Evolutionary conservation across 768 basidiomycete genomes (phyloP).

Genomic region (Cytidiella melzeri): DNA sequence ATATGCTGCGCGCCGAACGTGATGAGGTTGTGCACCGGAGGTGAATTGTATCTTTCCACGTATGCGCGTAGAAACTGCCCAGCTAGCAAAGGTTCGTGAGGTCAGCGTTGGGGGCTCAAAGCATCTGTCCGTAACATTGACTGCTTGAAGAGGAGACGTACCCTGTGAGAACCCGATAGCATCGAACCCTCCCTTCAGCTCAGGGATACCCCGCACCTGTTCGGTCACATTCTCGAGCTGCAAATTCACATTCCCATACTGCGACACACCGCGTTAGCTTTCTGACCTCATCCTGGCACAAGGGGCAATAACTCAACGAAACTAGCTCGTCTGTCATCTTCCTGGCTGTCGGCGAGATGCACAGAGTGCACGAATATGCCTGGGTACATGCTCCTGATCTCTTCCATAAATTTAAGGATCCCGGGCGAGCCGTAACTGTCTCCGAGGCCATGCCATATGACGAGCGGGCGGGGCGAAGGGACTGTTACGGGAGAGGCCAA

Average conservation of each 20-base stretch:
- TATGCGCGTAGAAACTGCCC: constrained; percentile 88
- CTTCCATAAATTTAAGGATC: constrained; percentile 56
- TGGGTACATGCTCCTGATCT: constrained; percentile 58
- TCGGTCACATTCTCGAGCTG: constrained; percentile 61
- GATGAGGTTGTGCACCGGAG: constrained; percentile 73
- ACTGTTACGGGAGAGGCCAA: not conserved
- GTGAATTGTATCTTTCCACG: constrained; percentile 67
- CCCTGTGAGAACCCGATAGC: constrained; percentile 89
- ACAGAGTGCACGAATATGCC: constrained; percentile 76
- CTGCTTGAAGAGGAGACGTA: constrained; percentile 6
- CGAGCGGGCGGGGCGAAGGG: constrained; percentile 41
- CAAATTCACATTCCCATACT: constrained; percentile 77
- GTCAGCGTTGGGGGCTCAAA: not conserved
- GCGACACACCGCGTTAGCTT: no score
- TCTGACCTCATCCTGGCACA: not conserved
- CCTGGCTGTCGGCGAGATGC: constrained; percentile 54
- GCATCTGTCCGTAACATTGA: not conserved
- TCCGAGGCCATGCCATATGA: constrained; percentile 78
- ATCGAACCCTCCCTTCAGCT: constrained; percentile 70
- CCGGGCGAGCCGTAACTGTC: constrained; percentile 72
- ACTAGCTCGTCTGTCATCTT: constrained; percentile 61
- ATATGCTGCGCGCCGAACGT: constrained; percentile 88
- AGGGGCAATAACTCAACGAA: constrained; percentile 34
- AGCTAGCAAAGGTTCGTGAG: constrained; percentile 32
- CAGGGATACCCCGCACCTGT: constrained; percentile 57